Evolutionary conservation across 2,329 filamentous ascomycete genomes (phyloP), one percentile per base, ranked within the genome.

Genomic region (Fusarium acutatum): DNA sequence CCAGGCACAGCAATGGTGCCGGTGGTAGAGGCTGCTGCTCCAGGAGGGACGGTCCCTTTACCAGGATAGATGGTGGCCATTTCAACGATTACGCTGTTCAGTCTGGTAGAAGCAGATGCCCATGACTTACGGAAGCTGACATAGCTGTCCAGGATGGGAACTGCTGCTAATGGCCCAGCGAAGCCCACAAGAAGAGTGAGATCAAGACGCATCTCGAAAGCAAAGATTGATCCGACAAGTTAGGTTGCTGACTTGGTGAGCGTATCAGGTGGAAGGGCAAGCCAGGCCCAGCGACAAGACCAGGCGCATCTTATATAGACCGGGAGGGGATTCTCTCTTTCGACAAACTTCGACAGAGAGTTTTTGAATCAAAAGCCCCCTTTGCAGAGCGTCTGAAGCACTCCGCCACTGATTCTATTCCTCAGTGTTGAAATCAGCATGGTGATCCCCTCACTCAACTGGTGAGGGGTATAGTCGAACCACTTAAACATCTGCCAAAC

Each of bases 131-230:
- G 56, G 40, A 50, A 50, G 44, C 56, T 59, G 24, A 20, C 26
- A 15, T 59, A 35, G 41, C 20, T 26, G 41, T 37, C 22, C 56
- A 59, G 13, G 26, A 14, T 54, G 41, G 69, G 56, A 41, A 20
- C 35, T 28, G 69, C 69, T 30, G 37, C 38, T 24, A 44, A 30
- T 18, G 47, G 58, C 69, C 65, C 64, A 18, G 53, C 58, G 41
- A 72, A 54, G 58, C 47, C 38, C 24, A 63, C 58, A 14, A 72
- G 24, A 20, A 72, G 35, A 49, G 54, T 44, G 52, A 69, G 17
- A 44, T 47, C 24, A 34, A 35, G 38, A 64, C 66, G 58, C 69
- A 65, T 72, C 26, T 38, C 64, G 13, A 35, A 22, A 30, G 14
- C 10, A 20, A 61, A 49, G 17, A 40, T 44, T 35, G 11, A 28